A percentile compares a stretch with the other conserved stretches of the same genome.
Evolutionary conservation across 1,284 basidiomycete species (phyloP).

Genomic region (Ganoderma meredithae): DNA sequence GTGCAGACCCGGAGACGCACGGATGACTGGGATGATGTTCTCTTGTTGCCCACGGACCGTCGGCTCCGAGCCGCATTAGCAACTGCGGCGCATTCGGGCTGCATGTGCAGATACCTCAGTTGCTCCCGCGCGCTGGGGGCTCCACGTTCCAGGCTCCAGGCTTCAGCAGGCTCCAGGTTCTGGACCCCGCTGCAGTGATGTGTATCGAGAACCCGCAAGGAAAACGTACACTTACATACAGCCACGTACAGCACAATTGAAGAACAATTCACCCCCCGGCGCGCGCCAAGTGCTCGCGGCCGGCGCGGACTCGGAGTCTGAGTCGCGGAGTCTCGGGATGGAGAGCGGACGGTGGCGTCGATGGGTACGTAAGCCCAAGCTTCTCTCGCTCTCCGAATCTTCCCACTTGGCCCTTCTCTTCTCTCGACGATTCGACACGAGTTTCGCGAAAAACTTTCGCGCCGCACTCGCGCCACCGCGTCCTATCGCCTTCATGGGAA

Average conservation of each 20-base stretch:
- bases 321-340: neutral
- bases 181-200: neutral
- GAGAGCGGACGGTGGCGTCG: neutral
- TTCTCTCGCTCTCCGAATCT: neutral
- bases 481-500: constrained; percentile 14
- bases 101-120: neutral
- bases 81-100: constrained; percentile 20
- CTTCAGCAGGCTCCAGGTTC: no score
- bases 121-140: neutral
- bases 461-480: constrained; percentile 4
- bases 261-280: no score
- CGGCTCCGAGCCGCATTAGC: constrained; percentile 4
- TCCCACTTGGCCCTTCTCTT: neutral
- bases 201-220: neutral
- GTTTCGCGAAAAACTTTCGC: neutral
- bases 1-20: neutral
- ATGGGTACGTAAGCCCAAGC: no score
- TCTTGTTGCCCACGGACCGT: neutral
- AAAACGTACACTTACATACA: no score
- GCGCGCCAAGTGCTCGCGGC: no score
- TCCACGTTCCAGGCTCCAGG: neutral
- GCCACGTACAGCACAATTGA: no score
- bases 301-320: no score
- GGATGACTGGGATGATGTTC: no score
- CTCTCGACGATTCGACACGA: neutral